phyloP scores from a whole-genome alignment of 306 rosid species.

The Astragalus membranaceus region DNA sequence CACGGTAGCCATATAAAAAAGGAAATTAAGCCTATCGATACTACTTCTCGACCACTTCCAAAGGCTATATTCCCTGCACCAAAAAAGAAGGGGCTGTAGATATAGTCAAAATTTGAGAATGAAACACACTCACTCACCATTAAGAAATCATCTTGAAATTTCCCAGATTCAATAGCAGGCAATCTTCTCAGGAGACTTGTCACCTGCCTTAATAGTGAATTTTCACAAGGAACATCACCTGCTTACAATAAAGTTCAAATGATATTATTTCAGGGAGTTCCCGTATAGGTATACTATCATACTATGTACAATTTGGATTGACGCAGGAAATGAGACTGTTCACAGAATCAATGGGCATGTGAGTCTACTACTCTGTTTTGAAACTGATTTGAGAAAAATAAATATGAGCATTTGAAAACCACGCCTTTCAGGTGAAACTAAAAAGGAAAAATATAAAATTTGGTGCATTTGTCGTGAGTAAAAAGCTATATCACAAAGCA shows the following conservation, averaged over 20 bases:
- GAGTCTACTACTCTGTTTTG: background rate
- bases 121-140: slow-evolving; percentile 65
- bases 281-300: background rate
- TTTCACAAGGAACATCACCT: slow-evolving; percentile 87
- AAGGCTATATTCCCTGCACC: background rate
- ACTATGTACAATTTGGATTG: background rate
- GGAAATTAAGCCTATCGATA: background rate
- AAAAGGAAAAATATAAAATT: background rate
- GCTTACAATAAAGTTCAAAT: slow-evolving; percentile 1
- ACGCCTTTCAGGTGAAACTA: background rate
- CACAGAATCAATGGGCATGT: background rate
- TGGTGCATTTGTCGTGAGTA: background rate
- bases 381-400: background rate
- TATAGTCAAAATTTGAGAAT: slow-evolving; percentile 11
- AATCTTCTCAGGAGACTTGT: slow-evolving; percentile 87
- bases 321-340: slow-evolving; percentile 18
- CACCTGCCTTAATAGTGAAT: slow-evolving; percentile 85
- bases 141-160: slow-evolving; percentile 89
- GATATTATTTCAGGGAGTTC: slow-evolving; percentile 5
- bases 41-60: too few relatives aligned
- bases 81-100: background rate
- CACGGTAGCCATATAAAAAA: background rate
- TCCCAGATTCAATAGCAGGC: slow-evolving; percentile 85
- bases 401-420: background rate
- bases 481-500: background rate